A percentile compares a stretch with the other conserved stretches of the same genome.
Conservation (phyloP, 1,284 basidiomycete genomes). For the Tetrapyrgos nigripes region DNA sequence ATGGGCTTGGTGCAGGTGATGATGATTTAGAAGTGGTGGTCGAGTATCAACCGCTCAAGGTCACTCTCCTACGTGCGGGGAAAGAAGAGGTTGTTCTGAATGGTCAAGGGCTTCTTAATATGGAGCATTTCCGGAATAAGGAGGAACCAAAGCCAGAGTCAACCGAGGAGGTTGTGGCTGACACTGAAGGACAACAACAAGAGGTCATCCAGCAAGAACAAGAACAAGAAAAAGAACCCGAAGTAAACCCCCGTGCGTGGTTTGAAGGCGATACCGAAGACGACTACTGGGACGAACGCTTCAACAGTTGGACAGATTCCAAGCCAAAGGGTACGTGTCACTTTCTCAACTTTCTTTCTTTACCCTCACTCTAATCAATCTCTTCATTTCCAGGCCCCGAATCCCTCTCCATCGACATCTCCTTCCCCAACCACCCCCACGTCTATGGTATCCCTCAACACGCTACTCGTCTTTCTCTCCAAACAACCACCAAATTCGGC, state of each 20-base stretch:
- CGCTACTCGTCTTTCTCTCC: constrained; percentile 89
- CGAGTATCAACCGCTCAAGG: constrained; percentile 74
- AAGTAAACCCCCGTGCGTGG: constrained; percentile 72
- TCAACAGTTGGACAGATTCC: constrained; percentile 85
- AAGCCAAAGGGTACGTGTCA: constrained; percentile 88
- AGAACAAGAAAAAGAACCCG: not conserved
- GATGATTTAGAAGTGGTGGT: constrained; percentile 73
- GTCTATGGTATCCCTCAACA: constrained; percentile 98
- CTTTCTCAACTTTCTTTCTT: not conserved
- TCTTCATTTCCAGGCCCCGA: constrained; percentile 79
- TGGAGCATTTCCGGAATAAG: constrained; percentile 95
- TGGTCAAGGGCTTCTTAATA: constrained; percentile 89
- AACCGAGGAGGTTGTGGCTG: constrained; percentile 46
- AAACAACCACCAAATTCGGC: constrained; percentile 70
- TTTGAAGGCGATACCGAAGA: constrained; percentile 87
- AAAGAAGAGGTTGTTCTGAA: constrained; percentile 90
- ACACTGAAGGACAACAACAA: constrained; percentile 53
- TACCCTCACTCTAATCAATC: constrained; percentile 5
- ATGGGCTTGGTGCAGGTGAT: constrained; percentile 60
- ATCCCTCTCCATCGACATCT: constrained; percentile 91
- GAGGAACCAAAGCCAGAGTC: constrained; percentile 47
- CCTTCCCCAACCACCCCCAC: constrained; percentile 89
- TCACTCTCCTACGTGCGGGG: constrained; percentile 76
- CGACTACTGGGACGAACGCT: constrained; percentile 91
- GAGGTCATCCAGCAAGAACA: constrained; percentile 55